Evolutionary conservation across 2,329 filamentous ascomycete species (phyloP), one percentile per base, ranked within the genome.

Genomic region (Diaporthe sp.): DNA sequence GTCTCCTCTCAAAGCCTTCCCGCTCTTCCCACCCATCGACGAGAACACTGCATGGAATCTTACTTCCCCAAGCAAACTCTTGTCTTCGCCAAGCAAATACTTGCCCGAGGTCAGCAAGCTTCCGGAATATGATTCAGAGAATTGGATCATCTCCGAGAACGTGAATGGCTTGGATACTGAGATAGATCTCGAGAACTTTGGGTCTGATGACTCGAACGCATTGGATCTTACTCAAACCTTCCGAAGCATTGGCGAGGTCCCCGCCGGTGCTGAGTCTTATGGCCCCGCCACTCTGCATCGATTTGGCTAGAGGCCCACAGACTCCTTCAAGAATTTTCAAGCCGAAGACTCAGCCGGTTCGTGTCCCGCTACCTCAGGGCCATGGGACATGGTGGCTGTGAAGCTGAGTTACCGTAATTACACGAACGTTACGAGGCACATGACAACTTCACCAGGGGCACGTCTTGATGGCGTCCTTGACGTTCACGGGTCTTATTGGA

Each of bases 31-130:
- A 82, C 61, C 83, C 84, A 66, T 82, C 83, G 8, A 80, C 85
- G 60, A 77, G 47, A 76, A 76, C 38, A 52, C 75, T n/a, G 54
- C 79, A 72, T 75, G 85, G 75, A 79, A 82, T 64, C 85, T 89
- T 47, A 87, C 90, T 33, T 91, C 90, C 0, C 90, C 90, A 4
- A 89, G 87, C 82, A 92, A 91, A 80, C 85, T 85, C 7, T 88
- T 91, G 30, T 72, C 73, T 45, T 91, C 90, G 4, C 89, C 90
- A 0, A 88, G 85, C 82, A 92, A 90, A 80, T 81, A 87, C 71
- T 84, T 87, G 68, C 75, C 72, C 13, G 33, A 50, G 2, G 33
- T 84, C 22, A 81, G 76, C 76, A 84, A 82, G 75, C 77, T 80
- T 74, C 78, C 81, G 19, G 68, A 60, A 12, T 74, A 74, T 17